Conservation (phyloP, 352 stramenopile genomes). For the Globisporangium cylindrosporum region DNA sequence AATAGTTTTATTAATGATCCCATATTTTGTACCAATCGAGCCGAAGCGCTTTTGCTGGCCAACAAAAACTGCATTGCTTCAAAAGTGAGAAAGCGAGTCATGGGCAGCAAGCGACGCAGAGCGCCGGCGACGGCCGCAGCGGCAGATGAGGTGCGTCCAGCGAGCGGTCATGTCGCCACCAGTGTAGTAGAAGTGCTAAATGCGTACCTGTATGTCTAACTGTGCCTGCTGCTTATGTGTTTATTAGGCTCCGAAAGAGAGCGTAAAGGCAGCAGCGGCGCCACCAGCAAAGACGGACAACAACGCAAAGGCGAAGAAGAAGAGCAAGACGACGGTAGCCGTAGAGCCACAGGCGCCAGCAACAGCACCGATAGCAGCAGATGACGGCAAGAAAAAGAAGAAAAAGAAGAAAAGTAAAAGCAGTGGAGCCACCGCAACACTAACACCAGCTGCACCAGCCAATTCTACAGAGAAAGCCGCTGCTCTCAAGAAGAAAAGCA, state of each 20-base stretch:
- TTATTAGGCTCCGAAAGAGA: background rate
- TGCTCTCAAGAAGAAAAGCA: conserved; percentile 17
- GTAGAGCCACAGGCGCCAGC: background rate
- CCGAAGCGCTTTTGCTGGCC: conserved; percentile 6
- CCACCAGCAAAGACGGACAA: background rate
- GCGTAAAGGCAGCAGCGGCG: background rate
- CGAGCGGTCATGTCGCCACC: background rate
- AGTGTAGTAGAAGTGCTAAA: background rate
- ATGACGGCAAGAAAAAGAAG: conserved; percentile 44
- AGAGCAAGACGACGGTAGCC: conserved; percentile 11
- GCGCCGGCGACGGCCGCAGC: background rate
- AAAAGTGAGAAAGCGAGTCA: conserved; percentile 1
- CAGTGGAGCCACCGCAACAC: background rate
- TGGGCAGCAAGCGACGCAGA: conserved; percentile 26
- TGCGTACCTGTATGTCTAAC: background rate
- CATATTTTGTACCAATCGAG: conserved; percentile 6
- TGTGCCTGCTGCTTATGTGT: too few relatives aligned
- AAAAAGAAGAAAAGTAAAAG: conserved; percentile 49
- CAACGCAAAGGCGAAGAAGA: conserved; percentile 3
- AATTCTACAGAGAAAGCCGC: background rate
- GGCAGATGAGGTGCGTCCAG: conserved; percentile 14
- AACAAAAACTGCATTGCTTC: conserved; percentile 4
- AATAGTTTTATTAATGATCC: background rate
- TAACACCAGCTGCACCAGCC: background rate
- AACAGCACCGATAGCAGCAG: background rate